phyloP scores from a whole-genome alignment of 192 early-diverging fungal genomes.

The Umbelopsis vinacea region DNA sequence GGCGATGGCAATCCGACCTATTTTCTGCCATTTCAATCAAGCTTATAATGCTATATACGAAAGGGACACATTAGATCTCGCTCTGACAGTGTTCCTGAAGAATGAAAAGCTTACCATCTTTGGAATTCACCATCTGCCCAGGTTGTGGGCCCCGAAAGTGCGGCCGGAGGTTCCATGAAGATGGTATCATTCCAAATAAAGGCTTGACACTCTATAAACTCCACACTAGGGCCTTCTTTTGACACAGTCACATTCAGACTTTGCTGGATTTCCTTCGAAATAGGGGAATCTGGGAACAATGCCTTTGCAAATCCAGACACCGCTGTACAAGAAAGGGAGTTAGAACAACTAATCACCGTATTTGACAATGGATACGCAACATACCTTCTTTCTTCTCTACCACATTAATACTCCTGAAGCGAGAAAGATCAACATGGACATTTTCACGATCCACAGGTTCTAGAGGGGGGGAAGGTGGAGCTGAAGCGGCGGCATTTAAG shows the following conservation, averaged over 20 bases:
- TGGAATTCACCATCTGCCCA: slow-evolving; percentile 42
- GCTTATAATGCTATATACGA: slow-evolving; percentile 31
- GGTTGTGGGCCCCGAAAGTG: slow-evolving; percentile 24
- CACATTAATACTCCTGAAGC: slow-evolving; percentile 3
- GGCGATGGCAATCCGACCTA: slow-evolving; percentile 34
- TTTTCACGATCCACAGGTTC: not conserved
- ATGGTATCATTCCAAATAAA: slow-evolving; percentile 40
- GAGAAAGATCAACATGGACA: not conserved
- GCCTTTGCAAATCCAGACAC: not conserved
- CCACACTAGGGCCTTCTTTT: not conserved
- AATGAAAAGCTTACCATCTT: slow-evolving; percentile 26
- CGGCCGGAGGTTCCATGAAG: slow-evolving; percentile 35
- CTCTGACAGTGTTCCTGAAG: not conserved
- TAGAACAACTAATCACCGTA: not conserved
- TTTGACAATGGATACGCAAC: not conserved
- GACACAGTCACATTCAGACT: slow-evolving; percentile 6
- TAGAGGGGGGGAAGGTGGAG: slow-evolving; percentile 12
- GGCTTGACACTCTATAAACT: slow-evolving; percentile 31
- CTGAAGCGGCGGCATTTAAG: slow-evolving; percentile 19
- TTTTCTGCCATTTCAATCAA: slow-evolving; percentile 45
- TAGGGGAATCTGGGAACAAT: not conserved
- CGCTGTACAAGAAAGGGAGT: not conserved
- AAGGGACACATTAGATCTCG: not conserved
- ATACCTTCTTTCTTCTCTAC: not conserved
- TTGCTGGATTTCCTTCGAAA: not conserved